Conservation (phyloP, 2,329 filamentous ascomycete genomes). For the Diaporthe sp. region DNA sequence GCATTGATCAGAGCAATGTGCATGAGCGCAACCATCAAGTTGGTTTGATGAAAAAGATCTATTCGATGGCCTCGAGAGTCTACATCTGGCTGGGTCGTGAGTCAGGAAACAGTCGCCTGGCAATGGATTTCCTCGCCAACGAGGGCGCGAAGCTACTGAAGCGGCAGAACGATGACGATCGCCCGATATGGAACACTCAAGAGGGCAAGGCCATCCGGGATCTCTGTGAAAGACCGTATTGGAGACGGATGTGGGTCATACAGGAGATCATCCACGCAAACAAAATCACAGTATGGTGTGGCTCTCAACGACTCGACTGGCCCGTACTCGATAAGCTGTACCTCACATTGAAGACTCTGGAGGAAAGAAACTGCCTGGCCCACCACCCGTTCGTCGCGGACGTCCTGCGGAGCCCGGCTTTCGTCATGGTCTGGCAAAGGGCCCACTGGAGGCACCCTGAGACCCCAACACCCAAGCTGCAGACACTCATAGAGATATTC, state of each 20-base stretch:
- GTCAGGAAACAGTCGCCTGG: not conserved
- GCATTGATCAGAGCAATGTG: slow-evolving; percentile 2
- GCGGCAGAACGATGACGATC: not conserved
- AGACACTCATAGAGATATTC: slow-evolving; percentile 13
- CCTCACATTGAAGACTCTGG: not conserved
- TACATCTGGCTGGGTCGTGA: slow-evolving; percentile 10
- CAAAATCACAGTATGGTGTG: slow-evolving; percentile 5
- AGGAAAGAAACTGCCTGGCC: not conserved
- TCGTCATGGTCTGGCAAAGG: slow-evolving; percentile 25
- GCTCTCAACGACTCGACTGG: not conserved
- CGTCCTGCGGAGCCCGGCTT: not conserved
- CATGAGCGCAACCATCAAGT: not conserved
- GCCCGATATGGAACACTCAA: not conserved
- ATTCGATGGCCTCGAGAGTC: not conserved
- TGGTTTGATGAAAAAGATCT: slow-evolving; percentile 6
- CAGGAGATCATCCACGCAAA: slow-evolving; percentile 28
- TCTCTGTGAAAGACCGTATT: not conserved
- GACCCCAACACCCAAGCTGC: slow-evolving; percentile 10
- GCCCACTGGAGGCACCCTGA: slow-evolving; percentile 16
- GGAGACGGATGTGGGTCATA: slow-evolving; percentile 22
- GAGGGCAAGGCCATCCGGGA: not conserved
- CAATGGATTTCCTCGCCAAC: slow-evolving; percentile 2
- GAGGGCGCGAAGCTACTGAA: not conserved
- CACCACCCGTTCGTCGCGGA: not conserved
- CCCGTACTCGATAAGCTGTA: not conserved